Base-by-base conservation (phyloP, 441 rosid species). In the Gossypium laxum region DNA sequence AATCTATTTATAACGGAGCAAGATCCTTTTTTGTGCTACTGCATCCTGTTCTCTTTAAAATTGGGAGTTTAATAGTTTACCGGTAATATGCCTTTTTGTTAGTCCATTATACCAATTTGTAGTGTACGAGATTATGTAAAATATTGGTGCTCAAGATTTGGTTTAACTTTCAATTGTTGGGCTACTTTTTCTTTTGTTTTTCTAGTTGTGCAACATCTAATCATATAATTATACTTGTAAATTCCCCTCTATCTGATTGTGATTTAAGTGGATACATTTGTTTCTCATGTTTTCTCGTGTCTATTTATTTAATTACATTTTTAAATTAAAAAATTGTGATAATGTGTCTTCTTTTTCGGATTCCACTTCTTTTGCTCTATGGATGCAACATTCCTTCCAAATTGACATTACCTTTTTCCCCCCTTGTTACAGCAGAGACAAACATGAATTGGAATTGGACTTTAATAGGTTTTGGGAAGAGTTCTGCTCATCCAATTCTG, bases 391-490 rank as follows among this genome's bases (percentile, higher is more conserved):
- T 62, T 48, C 50, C 54, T 63, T 62, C 45, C 64, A n/a, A 51
- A 45, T 12, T 59, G 68, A 47, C 50, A 1, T 62, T 47, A 26
- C 43, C 54, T 54, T 12, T 58, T 59, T 55, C 69, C 73, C 48
- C 61, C 38, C 67, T 38, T 77, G 14, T 59, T 58, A 74, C 61
- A 80, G 75, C 89, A 92, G 97, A 80, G 95, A 84, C 72, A 84
- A 86, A 75, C 85, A 89, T 86, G 99, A 91, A 79, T 72, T 91
- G 95, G 96, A 95, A 82, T 79, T 91, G 96, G 97, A 95, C 85
- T 91, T 95, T 78, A 96, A 92, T 82, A 96, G 97, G 82, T 87
- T 86, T 73, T 93, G 99, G 99, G 98, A 96, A 82, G 96, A 96
- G 83, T 96, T 96, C 81, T 97, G 97, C 74, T 91, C 99, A 80